phyloP scores from a whole-genome alignment of 2,329 filamentous ascomycete genomes.

The Stachybotrys chlorohalonatus region DNA sequence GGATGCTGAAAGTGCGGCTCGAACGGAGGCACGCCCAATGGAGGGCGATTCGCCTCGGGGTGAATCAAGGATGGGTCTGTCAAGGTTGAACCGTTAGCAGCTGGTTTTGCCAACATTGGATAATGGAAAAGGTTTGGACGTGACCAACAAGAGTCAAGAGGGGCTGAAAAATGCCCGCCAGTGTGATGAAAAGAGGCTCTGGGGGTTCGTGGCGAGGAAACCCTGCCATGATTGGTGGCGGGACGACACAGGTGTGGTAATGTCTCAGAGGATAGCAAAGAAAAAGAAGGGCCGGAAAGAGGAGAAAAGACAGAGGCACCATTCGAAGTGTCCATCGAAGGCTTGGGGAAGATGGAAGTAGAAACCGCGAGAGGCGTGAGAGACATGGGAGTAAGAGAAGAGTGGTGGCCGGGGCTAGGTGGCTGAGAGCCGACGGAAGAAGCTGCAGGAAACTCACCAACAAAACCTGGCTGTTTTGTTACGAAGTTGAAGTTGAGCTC shows the following conservation, averaged over 20 bases:
- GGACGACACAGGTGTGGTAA: constrained; percentile 8
- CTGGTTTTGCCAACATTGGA: constrained; percentile 4
- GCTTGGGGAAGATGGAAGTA: background rate
- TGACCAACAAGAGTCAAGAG: constrained; percentile 5
- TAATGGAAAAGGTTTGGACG: constrained; percentile 1
- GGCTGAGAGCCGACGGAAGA: constrained; percentile 7
- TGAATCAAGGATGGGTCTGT: constrained; percentile 50
- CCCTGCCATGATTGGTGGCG: constrained; percentile 6
- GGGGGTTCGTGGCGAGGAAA: constrained; percentile 9
- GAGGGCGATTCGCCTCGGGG: constrained; percentile 39
- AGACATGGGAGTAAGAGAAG: constrained; percentile 7
- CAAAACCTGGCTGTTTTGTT: constrained; percentile 38
- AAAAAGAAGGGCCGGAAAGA: constrained; percentile 23
- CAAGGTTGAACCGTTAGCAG: constrained; percentile 24
- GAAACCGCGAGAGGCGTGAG: background rate
- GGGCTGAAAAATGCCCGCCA: constrained; percentile 14
- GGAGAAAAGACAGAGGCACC: constrained; percentile 2
- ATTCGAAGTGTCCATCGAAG: background rate
- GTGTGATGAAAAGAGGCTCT: constrained; percentile 9
- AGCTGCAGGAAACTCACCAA: constrained; percentile 40
- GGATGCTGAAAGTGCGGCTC: constrained; percentile 39
- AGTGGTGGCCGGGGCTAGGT: constrained; percentile 3
- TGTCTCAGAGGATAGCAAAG: constrained; percentile 21
- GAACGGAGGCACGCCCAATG: constrained; percentile 36
- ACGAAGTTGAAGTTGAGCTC: constrained; percentile 41